These are phyloP conservation scores for Annulohypoxylon nitens DNA, from an alignment of 495 filamentous ascomycete species.

Conservation along the genomic window DNA sequence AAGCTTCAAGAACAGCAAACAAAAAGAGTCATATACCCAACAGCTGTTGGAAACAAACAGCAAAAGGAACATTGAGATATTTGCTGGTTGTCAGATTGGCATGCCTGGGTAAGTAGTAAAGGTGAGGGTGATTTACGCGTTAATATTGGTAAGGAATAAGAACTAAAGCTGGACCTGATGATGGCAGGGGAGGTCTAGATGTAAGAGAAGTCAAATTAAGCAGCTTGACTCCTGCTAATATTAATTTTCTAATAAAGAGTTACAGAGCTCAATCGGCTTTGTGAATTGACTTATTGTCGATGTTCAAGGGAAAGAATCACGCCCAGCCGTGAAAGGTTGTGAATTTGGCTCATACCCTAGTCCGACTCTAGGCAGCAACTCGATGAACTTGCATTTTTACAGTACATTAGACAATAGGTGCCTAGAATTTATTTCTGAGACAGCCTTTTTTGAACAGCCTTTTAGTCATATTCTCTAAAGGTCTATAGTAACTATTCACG, in stretches of 20 bases:
- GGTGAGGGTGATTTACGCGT: neutral
- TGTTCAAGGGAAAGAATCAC: neutral
- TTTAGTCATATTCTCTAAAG: too few relatives aligned
- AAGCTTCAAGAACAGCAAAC: neutral
- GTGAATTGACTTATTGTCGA: neutral
- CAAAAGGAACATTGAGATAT: neutral
- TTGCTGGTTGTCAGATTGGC: neutral
- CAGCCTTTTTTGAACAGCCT: too few relatives aligned
- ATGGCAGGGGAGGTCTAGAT: neutral
- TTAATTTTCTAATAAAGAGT: neutral
- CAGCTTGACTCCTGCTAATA: neutral
- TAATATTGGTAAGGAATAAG: neutral
- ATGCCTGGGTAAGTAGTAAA: neutral
- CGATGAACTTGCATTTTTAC: neutral
- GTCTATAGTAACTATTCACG: too few relatives aligned
- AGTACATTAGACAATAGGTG: neutral
- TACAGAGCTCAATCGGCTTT: too few relatives aligned
- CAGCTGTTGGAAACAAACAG: neutral
- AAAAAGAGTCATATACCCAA: neutral
- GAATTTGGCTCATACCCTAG: constrained; percentile 10
- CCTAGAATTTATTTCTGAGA: neutral
- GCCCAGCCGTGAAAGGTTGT: constrained; percentile 28
- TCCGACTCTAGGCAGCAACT: constrained; percentile 1
- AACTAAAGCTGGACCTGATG: too few relatives aligned
- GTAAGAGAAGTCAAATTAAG: neutral